Base-by-base conservation (phyloP, 495 filamentous ascomycete genomes). In the Alectoria sarmentosa region DNA sequence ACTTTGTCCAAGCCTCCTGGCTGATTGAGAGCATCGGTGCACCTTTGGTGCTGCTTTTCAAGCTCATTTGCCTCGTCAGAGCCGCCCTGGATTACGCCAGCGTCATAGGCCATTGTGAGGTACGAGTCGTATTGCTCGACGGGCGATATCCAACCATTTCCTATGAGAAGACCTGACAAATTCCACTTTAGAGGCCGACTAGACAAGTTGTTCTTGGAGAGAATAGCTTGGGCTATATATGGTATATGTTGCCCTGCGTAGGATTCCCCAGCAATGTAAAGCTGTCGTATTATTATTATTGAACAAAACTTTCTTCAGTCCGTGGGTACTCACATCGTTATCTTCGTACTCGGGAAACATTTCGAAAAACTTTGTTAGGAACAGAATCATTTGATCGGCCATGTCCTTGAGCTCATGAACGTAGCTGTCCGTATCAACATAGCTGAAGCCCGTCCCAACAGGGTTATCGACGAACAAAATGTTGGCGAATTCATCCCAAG, bases 181-280 rank as follows among this genome's bases (percentile, higher is more conserved):
- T 90, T 89, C 95, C 94, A 98, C 23, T 67, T 71, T 21, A 73
- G 74, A 26, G 74, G 69, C 49, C 66, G 34, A 13, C 41, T 59
- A 60, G 67, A 57, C 23, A n/a, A 62, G 62, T 79, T 75, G 76
- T 98, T 98, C 42, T 92, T 90, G 28, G 90, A 85, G 58, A 96
- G 80, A 55, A 98, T 94, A 30, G 87, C 89, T 65, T 86, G 85
- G 13, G 95, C 90, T 65, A 98, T 92, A 73, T 98, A 96, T 19
- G 94, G 94, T 62, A 98, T 98, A 76, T 98, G 86, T 74, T 98
- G 95, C 39, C 94, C 94, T 39, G 94, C 95, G 71, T 92, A 98
- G 2, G 94, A 98, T 77, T 98, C 94, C 28, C 94, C 94, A 0
- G 93, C 88, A 59, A 98, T 77, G 73, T 97, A 98, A 36, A 98